Evolutionary conservation across 1,284 basidiomycete species (phyloP).

Genomic region (Cryptococcus amylolentus): DNA sequence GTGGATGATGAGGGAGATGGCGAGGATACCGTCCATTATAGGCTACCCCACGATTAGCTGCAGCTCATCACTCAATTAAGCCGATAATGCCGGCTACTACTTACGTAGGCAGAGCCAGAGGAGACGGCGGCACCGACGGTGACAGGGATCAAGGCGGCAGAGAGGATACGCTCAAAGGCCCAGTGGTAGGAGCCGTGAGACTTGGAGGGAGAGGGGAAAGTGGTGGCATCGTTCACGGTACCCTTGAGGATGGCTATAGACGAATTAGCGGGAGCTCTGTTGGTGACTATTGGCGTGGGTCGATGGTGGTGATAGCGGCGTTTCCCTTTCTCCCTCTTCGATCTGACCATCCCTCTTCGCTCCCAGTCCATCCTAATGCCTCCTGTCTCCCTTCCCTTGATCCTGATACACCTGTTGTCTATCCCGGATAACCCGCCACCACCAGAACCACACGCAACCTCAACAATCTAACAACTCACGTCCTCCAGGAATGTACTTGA

Average conservation of each 20-base stretch:
- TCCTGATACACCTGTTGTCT: neutral
- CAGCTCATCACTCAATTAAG: neutral
- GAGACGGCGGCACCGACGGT: constrained; percentile 75
- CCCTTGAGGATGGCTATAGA: constrained; percentile 79
- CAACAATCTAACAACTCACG: constrained; percentile 35
- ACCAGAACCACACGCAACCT: neutral
- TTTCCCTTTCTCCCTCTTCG: neutral
- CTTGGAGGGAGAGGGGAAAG: constrained; percentile 76
- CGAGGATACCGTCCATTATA: constrained; percentile 82
- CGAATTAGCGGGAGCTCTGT: neutral
- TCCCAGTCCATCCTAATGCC: neutral
- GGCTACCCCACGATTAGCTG: constrained; percentile 52
- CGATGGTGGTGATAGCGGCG: neutral
- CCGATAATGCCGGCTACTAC: constrained; percentile 13
- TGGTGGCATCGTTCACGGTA: constrained; percentile 90
- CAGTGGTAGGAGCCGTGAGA: constrained; percentile 94
- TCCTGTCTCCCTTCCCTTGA: neutral
- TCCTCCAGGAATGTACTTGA: constrained; percentile 50
- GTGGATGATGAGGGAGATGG: constrained; percentile 83
- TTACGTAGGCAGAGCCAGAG: constrained; percentile 61
- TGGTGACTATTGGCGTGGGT: neutral
- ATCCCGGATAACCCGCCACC: neutral
- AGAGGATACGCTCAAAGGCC: constrained; percentile 91
- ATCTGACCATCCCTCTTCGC: neutral
- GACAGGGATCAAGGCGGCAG: constrained; percentile 81